Evolutionary conservation across 805 yeast genomes (phyloP), one percentile per base, ranked within the genome.

Genomic region (Deakozyma indianensis): DNA sequence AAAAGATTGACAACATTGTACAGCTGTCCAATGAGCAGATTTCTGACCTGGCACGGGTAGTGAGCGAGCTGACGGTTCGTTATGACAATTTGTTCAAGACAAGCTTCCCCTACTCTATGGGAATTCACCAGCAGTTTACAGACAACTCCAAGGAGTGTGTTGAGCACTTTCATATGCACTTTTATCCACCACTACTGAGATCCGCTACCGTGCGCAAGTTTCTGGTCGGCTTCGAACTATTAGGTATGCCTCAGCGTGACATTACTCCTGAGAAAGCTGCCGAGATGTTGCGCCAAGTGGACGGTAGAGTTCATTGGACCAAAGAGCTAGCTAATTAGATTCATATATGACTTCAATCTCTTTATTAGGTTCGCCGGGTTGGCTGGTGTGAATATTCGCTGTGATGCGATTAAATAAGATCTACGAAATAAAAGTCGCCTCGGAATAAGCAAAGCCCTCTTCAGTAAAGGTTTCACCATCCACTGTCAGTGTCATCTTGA

Each of bases 91-190:
- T 81, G 45, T 81, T 81, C 59, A 64, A 71, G 57, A 75, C 83
- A 3, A 71, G 76, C 24, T 81, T 82, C 67, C 88, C 88, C 2
- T 82, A 81, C 61, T 80, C 86, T 0, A 81, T 82, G 88, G 90
- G 90, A 15, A 61, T 82, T 16, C 90, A 81, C 61, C 90, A 82
- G 61, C 81, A 85, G 5, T 83, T 83, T 41, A 66, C 78, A 29
- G 71, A 66, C 42, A 49, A 48, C n/a, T 46, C 48, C 14, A 47
- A 43, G 4, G 53, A 48, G 3, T 25, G 28, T 25, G 59, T 72
- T 16, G 63, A 64, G 51, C 76, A 75, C 65, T 75, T 82, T 59
- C 83, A 80, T 53, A 74, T 81, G 72, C 86, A 81, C 60, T 81
- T 81, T 62, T 81, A 82, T 57, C 88, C 90, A 41, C 90, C 90